Conservation (phyloP, 352 stramenopile species). For the Phytophthora nicotianae region DNA sequence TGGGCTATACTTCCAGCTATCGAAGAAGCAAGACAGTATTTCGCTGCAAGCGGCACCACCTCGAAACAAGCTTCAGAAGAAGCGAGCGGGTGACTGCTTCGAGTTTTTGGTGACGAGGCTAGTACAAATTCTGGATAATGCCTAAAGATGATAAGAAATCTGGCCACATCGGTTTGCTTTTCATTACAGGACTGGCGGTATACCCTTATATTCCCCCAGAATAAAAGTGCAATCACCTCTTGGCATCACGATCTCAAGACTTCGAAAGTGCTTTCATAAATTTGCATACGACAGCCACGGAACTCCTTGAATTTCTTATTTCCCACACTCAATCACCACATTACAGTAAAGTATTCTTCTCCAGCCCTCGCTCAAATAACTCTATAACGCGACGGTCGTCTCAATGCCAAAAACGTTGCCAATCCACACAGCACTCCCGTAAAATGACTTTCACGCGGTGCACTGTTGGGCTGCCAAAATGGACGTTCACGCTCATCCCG, state of each 20-base stretch:
- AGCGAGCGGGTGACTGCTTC: slow-evolving; percentile 1
- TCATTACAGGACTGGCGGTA: no score
- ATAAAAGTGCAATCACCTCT: no score
- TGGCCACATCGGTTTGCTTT: background rate
- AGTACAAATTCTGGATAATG: background rate
- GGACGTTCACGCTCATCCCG: slow-evolving; percentile 18
- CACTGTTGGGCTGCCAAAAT: slow-evolving; percentile 7
- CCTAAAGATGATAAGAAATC: background rate
- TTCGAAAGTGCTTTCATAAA: no score
- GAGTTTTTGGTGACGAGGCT: slow-evolving; percentile 5
- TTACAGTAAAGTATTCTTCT: no score
- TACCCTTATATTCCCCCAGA: no score
- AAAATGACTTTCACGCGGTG: slow-evolving; percentile 12
- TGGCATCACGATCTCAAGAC: no score
- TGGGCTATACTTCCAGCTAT: slow-evolving; percentile 1
- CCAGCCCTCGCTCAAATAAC: slow-evolving; percentile 7
- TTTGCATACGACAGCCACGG: no score
- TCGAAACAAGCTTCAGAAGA: background rate
- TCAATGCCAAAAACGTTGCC: slow-evolving; percentile 19
- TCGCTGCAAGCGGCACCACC: background rate
- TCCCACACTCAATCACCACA: background rate
- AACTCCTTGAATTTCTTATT: background rate
- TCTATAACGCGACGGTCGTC: slow-evolving; percentile 13
- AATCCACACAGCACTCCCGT: slow-evolving; percentile 28
- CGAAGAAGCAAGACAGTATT: background rate